Conservation (phyloP, 495 filamentous ascomycete species). For the Cladorrhinum samala region DNA sequence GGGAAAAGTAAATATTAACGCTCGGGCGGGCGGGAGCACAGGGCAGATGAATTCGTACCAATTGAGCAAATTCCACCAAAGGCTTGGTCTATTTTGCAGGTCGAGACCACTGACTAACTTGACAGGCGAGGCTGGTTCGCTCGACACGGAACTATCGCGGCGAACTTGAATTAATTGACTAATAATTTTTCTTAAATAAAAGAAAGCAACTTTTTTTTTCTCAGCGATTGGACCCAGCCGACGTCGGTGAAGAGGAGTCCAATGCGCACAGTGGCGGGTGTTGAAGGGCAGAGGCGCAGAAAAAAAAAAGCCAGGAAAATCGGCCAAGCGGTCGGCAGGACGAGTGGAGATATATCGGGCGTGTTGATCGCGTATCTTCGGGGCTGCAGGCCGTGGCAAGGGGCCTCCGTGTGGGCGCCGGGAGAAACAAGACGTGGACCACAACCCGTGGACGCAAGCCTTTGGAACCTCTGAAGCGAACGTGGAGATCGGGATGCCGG, state of each 20-base stretch:
- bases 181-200: too few species aligned
- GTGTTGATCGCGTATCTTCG: background rate
- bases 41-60: background rate
- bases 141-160: background rate
- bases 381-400: background rate
- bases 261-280: slow-evolving; percentile 3
- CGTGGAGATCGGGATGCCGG: background rate
- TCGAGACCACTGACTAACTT: too few species aligned
- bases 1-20: background rate
- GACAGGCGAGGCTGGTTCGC: background rate
- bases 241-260: background rate
- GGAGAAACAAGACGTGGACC: too few species aligned
- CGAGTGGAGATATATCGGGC: background rate
- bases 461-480: background rate
- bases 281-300: slow-evolving; percentile 2
- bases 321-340: background rate
- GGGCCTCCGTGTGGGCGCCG: background rate
- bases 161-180: background rate
- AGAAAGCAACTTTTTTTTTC: background rate
- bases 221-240: background rate
- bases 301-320: background rate
- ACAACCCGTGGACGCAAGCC: too few species aligned
- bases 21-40: background rate
- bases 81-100: too few species aligned
- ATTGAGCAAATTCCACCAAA: slow-evolving; percentile 10